phyloP scores from a whole-genome alignment of 331 rosid genomes.

The Prunus yedoensis region DNA sequence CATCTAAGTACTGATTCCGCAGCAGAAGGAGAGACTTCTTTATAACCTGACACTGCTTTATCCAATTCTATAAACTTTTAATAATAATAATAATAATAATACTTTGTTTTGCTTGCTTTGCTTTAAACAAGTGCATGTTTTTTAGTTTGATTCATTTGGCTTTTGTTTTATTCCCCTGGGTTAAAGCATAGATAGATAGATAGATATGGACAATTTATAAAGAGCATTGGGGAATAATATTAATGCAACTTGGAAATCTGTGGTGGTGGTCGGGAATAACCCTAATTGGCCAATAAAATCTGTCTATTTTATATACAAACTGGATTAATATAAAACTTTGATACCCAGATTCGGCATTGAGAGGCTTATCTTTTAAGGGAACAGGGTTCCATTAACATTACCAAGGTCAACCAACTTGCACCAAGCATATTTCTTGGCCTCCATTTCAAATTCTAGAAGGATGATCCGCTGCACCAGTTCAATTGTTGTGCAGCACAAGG shows the following conservation, averaged over 20 bases:
- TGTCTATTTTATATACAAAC: neutral
- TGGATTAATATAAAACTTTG: neutral
- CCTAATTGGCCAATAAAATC: neutral
- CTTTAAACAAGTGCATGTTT: neutral
- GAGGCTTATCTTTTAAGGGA: constrained; percentile 41
- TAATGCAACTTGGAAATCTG: constrained; percentile 39
- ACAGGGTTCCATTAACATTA: constrained; percentile 8
- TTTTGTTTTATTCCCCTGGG: constrained; percentile 16
- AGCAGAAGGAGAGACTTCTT: constrained; percentile 3
- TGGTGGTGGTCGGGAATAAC: constrained; percentile 35
- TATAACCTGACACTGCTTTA: constrained; percentile 7
- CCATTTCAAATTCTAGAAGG: neutral
- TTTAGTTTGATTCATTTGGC: neutral
- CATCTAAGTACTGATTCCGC: neutral
- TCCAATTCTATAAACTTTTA: too few species aligned
- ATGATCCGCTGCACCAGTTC: neutral
- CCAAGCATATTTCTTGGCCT: neutral
- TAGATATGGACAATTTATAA: constrained; percentile 23
- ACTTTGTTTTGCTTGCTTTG: neutral
- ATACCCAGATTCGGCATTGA: constrained; percentile 43
- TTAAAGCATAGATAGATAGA: constrained; percentile 4
- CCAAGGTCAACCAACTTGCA: constrained; percentile 29
- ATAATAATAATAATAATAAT: too few species aligned
- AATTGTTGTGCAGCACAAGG: neutral
- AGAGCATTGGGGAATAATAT: constrained; percentile 37